Conservation (phyloP, 2,329 filamentous ascomycete genomes). For the Colletotrichum navitas region DNA sequence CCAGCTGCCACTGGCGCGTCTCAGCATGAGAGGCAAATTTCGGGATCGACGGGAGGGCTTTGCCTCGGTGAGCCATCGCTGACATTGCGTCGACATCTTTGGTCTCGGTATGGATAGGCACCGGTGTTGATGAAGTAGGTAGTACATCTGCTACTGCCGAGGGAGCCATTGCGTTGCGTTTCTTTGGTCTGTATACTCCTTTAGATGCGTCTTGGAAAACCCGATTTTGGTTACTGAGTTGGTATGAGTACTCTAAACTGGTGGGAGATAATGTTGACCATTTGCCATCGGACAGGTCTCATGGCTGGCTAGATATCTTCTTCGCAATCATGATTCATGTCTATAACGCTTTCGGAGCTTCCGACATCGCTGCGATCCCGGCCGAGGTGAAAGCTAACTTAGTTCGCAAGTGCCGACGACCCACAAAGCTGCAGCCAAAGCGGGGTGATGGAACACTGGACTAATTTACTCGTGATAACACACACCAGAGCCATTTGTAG, state of each 20-base stretch:
- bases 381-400: background rate
- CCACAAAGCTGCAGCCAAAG: background rate
- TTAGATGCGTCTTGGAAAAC: background rate
- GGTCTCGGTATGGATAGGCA: background rate
- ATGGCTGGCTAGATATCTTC: background rate
- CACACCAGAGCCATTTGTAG: background rate
- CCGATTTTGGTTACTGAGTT: background rate
- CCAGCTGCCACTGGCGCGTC: slow-evolving; percentile 65
- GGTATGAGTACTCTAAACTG: background rate
- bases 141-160: background rate
- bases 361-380: background rate
- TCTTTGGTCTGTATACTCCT: background rate
- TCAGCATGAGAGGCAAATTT: slow-evolving; percentile 46
- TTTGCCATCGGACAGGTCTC: background rate
- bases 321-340: background rate
- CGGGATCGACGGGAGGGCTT: slow-evolving; percentile 20
- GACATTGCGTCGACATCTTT: background rate
- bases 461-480: background rate
- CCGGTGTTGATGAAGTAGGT: background rate
- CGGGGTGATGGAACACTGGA: background rate
- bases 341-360: background rate
- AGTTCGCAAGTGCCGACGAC: background rate
- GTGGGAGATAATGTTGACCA: background rate
- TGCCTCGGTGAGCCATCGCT: slow-evolving; percentile 17
- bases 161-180: background rate